Evolutionary conservation across 176 grass and related monocot species (phyloP), one percentile per base, ranked within the genome.

Genomic region (Typha latifolia): DNA sequence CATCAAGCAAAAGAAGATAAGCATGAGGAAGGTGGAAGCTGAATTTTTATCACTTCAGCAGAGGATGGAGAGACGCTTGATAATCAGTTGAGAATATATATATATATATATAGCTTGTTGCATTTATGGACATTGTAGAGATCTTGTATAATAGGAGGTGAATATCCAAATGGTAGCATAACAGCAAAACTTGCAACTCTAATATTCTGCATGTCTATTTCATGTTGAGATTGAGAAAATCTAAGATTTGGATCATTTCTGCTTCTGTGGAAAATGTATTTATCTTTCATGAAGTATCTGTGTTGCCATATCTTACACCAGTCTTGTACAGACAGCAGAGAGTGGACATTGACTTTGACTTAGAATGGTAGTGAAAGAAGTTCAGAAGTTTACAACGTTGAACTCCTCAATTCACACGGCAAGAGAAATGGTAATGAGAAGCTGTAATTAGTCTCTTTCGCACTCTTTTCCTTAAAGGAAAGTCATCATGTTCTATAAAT

Each of bases 1-100:
- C 49, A 84, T 97, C 69, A 97, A 92, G 78, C 69, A 86, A 67
- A 69, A 63, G 79, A 91, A 55, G 20, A 88, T 66, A 43, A 47
- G 29, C 14, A 4, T 31, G 48, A 81, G 48, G 69, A 81, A 24
- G 63, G 56, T 66, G 49, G 21, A 76, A 55, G 68, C 76, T 67
- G 69, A 80, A 12, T 11, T 91, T 53, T 12, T 12, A 12, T 62
- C 77, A 52, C 57, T 77, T 55, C 12, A 70, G 78, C 79, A 73
- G 12, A 67, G 24, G 12, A 68, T 90, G 67, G 48, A 27, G 7
- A 71, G 22, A 2, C 51, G 20, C 26, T 14, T 72, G 32, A 78
- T 61, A 55, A 48, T 86, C 24, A 23, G 26, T 23, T 84, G 75
- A 77, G 67, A 16, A 2, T 66, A 43, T 43, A 10, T 1, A 43